Evolutionary conservation across 495 filamentous ascomycete species (phyloP).

Genomic region (Podospora comata): DNA sequence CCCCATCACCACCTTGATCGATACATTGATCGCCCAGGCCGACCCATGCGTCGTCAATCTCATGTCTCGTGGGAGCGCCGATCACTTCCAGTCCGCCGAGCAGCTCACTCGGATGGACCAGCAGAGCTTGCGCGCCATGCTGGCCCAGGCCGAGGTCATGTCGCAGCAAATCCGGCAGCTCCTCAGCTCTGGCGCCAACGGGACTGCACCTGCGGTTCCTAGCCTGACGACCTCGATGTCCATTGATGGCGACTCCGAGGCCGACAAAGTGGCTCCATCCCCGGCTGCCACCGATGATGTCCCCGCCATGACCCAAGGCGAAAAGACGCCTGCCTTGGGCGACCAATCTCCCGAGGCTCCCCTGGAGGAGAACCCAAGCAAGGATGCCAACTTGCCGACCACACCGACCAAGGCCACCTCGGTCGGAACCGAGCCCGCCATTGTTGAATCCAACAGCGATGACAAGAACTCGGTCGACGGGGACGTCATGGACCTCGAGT

Average conservation of each 20-base stretch:
- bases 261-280: constrained; percentile 25
- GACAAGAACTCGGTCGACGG: constrained; percentile 26
- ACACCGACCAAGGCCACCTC: constrained; percentile 21
- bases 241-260: constrained; percentile 12
- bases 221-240: constrained; percentile 26
- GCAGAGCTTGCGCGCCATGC: constrained; percentile 36
- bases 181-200: constrained; percentile 15
- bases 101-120: constrained; percentile 31
- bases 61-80: constrained; percentile 36
- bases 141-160: constrained; percentile 32
- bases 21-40: constrained; percentile 39
- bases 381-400: constrained; percentile 12
- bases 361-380: constrained; percentile 7
- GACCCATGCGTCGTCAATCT: constrained; percentile 30
- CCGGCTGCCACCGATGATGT: constrained; percentile 30
- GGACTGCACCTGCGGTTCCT: constrained; percentile 11
- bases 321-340: constrained; percentile 18
- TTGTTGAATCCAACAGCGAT: constrained; percentile 23
- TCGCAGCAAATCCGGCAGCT: constrained; percentile 14
- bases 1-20: constrained; percentile 36
- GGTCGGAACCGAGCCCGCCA: constrained; percentile 11
- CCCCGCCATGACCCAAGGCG: constrained; percentile 21
- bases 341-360: constrained; percentile 18
- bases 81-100: constrained; percentile 25
- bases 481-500: constrained; percentile 26